Base-by-base conservation (phyloP, 768 basidiomycete species). In the Saitozyma podzolica region DNA sequence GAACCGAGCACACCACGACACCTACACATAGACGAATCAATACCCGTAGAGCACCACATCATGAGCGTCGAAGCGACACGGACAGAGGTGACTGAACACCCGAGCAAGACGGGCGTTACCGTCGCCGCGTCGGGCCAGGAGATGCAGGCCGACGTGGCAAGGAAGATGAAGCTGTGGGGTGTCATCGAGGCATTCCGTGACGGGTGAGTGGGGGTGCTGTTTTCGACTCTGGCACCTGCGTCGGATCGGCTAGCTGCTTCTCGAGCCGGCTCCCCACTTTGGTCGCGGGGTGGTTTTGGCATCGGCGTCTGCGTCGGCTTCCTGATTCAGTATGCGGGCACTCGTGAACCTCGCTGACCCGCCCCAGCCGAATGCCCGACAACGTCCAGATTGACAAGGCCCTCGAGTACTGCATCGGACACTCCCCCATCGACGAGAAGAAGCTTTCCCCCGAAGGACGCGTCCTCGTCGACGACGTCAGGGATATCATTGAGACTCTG, bases 111-210 rank as follows among this genome's bases (percentile, higher is more conserved):
- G 67, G 83, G 86, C 50, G 90, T 92, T 58, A 85, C 86, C 47
- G 83, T 82, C 40, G 89, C 92, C 16, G 83, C 85, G 59, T 83
- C 90, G 77, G 86, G 83, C 62, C 78, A 75, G 8, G 80, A 78
- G 51, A 86, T 87, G 73, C 86, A 88, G 10, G 86, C 84, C 6
- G 92, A 94, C 75, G 84, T 93, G 63, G 86, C 90, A 69, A 84
- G 90, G 70, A 95, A 95, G 86, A 83, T 95, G 58, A 86, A 86
- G 56, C 81, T 95, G 50, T 94, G 88, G 73, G 90, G 88, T 67
- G 86, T 89, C 58, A 83, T 96, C 63, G 82, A 89, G 67, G 92
- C 92, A 0, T 86, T 96, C 74, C 84, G 89, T 52, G 83, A 87
- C 55, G 90, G 89, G 73, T 75, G 53, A 66, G 73, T 70, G 11